A percentile compares a stretch with the other conserved stretches of the same genome.
Conservation (phyloP, 306 rosid genomes). For the Quercus dentata region DNA sequence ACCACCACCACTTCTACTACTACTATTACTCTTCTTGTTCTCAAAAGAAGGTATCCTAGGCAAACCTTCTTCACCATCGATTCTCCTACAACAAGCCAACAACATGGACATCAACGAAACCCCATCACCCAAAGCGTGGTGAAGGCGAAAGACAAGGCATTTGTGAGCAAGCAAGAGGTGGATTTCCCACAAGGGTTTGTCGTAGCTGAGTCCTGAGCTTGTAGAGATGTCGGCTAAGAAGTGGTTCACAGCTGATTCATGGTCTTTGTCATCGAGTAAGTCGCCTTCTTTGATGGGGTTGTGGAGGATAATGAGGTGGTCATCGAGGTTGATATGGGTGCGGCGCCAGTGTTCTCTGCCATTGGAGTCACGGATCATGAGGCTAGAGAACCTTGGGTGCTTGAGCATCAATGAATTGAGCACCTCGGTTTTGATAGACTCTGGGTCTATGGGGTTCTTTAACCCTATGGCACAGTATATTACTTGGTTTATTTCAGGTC, state of each 20-base stretch:
- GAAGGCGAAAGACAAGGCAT: slow-evolving; percentile 55
- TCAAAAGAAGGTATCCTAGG: slow-evolving; percentile 28
- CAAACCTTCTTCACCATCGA: slow-evolving; percentile 22
- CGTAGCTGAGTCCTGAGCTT: slow-evolving; percentile 29
- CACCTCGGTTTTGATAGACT: slow-evolving; percentile 30
- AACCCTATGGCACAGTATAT: slow-evolving; percentile 65
- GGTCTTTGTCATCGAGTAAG: not conserved
- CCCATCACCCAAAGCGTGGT: slow-evolving; percentile 85
- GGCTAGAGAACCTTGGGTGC: slow-evolving; percentile 72
- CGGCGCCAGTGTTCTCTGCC: slow-evolving; percentile 78
- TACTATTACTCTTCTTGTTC: not conserved
- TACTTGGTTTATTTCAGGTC: slow-evolving; percentile 53
- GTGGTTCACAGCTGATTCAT: slow-evolving; percentile 40
- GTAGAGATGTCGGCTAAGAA: slow-evolving; percentile 55
- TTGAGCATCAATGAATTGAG: slow-evolving; percentile 38
- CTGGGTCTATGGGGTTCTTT: slow-evolving; percentile 41
- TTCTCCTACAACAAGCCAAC: slow-evolving; percentile 52
- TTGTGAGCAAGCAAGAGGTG: slow-evolving; percentile 61
- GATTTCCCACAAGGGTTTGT: slow-evolving; percentile 87
- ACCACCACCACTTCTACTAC: not conserved
- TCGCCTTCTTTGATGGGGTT: not conserved
- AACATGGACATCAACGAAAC: slow-evolving; percentile 80
- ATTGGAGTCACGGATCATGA: slow-evolving; percentile 49
- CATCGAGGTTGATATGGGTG: slow-evolving; percentile 44
- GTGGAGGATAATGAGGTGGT: slow-evolving; percentile 39